These are phyloP conservation scores for Galerina sulciceps DNA, from an alignment of 768 basidiomycete genomes.

Conservation along the genomic window DNA sequence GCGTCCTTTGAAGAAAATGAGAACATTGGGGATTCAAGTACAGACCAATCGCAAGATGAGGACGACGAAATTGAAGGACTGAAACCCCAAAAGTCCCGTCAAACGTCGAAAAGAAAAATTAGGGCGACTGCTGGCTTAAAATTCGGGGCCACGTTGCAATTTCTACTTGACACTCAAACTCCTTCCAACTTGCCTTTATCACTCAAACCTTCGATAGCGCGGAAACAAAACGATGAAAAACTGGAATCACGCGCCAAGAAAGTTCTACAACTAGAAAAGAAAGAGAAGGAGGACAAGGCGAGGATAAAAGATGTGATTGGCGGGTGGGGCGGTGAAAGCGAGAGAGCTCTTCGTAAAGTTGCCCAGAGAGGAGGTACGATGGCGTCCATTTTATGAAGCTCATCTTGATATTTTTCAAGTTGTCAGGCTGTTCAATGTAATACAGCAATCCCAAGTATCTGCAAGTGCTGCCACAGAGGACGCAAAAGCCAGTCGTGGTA, in stretches of 20 bases:
- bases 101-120: constrained; percentile 83
- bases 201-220: constrained; percentile 73
- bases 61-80: constrained; percentile 67
- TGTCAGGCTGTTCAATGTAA: constrained; percentile 86
- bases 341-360: constrained; percentile 77
- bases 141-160: constrained; percentile 77
- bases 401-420: constrained; percentile 42
- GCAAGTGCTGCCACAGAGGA: constrained; percentile 57
- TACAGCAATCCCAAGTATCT: constrained; percentile 78
- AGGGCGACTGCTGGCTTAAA: constrained; percentile 75
- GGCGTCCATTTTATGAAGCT: not conserved
- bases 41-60: constrained; percentile 41
- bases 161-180: constrained; percentile 70
- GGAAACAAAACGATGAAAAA: constrained; percentile 76
- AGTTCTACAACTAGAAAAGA: constrained; percentile 70
- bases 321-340: constrained; percentile 89
- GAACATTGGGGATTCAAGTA: constrained; percentile 16
- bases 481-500: constrained; percentile 64
- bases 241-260: constrained; percentile 74
- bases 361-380: constrained; percentile 81
- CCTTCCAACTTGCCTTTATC: constrained; percentile 76
- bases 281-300: constrained; percentile 73
- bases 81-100: constrained; percentile 68
- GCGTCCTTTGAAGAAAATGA: constrained; percentile 27
- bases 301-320: constrained; percentile 74